These are phyloP conservation scores for Wickerhamomyces pijperi DNA, from an alignment of 805 yeast genomes.

Conservation along the genomic window DNA sequence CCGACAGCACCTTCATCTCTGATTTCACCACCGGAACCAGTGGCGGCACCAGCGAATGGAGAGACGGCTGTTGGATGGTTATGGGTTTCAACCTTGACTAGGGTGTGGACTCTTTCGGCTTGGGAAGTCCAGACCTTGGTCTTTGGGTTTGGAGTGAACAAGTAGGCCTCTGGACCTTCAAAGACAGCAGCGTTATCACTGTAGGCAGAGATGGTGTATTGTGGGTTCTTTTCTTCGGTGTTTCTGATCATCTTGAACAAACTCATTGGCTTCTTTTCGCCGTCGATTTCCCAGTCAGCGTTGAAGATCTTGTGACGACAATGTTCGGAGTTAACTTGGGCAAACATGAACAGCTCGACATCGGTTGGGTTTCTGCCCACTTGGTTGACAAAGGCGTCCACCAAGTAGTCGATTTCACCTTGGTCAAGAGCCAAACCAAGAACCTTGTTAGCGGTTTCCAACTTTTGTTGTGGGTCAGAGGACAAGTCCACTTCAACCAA, in stretches of 20 bases:
- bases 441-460: conserved; percentile 66
- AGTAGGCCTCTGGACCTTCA: conserved; percentile 70
- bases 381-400: conserved; percentile 66
- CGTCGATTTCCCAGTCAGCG: conserved; percentile 96
- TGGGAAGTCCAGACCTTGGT: conserved; percentile 64
- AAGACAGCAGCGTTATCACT: conserved; percentile 97
- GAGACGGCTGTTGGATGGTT: conserved; percentile 99
- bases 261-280: conserved; percentile 56
- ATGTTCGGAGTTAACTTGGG: conserved; percentile 98
- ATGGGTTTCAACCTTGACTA: conserved; percentile 96
- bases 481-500: conserved; percentile 63
- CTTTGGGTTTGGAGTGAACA: conserved; percentile 66
- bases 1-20: conserved; percentile 99
- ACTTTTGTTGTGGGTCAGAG: conserved; percentile 37
- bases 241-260: conserved; percentile 93
- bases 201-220: conserved; percentile 84
- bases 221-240: conserved; percentile 73
- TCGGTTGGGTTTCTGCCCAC: conserved; percentile 90
- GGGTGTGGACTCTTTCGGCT: conserved; percentile 74
- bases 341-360: conserved; percentile 97
- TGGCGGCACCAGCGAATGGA: conserved; percentile 98
- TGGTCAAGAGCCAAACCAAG: conserved; percentile 91
- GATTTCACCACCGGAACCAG: conserved; percentile 99
- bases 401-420: conserved; percentile 85
- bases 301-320: conserved; percentile 98